Base-by-base conservation (phyloP, 306 rosid genomes). In the Cicer arietinum region DNA sequence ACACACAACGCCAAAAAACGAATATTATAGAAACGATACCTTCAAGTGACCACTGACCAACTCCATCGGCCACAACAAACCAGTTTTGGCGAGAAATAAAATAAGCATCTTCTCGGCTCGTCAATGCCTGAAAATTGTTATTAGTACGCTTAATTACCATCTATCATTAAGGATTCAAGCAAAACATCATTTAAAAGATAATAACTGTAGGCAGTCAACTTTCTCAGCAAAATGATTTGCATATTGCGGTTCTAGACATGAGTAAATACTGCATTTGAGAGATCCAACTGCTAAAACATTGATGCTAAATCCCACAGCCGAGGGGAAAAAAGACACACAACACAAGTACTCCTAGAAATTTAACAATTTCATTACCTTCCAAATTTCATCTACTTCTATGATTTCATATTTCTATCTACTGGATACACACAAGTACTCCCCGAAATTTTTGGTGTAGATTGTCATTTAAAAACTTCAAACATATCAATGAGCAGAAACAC, bases 31-130 rank as follows among this genome's bases (percentile, higher is more conserved):
- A 70, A 43, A 41, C 7, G 30, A 65, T 85, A 91, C 96, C 96
- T 89, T 89, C 90, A 63, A 85, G 76, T 20, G 96, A 88, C 97
- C 97, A 89, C 10, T 79, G 93, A 73, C 88, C 84, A 67, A 85
- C 85, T 79, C 97, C 97, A 77, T 91, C 97, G 66, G 93, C 96
- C 80, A 91, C 90, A 39, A 90, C 93, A 68, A 89, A 78, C 93
- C 93, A 91, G 81, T 75, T 89, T 74, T 76, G 72, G 79, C n/a
- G 59, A 72, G 89, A 74, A 82, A 91, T 75, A 72, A 88, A 89
- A 77, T 85, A 86, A 53, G 91, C 89, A 84, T 91, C 92, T 81
- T 86, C 91, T 79, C 86, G 84, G 74, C 86, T 89, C 82, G 89
- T 75, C 89, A 86, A 79, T 72, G 80, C 92, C 97, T 91, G 95